These are phyloP conservation scores for Cyclanthera cordifolia DNA, from an alignment of 306 rosid species.

Conservation along the genomic window DNA sequence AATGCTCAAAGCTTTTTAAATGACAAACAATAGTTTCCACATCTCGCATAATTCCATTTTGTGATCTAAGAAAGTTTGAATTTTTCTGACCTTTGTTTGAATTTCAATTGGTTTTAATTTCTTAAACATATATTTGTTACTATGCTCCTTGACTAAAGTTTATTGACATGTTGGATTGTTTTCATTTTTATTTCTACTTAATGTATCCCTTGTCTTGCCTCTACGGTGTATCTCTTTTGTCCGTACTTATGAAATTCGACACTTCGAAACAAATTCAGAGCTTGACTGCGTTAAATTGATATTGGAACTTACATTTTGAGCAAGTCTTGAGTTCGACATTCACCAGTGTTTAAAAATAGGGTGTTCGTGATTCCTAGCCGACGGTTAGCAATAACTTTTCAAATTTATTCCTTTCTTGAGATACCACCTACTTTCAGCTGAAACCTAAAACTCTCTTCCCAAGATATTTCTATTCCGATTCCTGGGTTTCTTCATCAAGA, in stretches of 20 bases:
- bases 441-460: neutral
- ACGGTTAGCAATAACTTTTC: neutral
- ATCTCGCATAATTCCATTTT: neutral
- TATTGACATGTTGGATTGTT: neutral
- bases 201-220: neutral
- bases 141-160: neutral
- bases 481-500: neutral
- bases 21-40: neutral
- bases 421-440: constrained; percentile 1
- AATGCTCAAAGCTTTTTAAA: neutral
- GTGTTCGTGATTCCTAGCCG: neutral
- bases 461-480: neutral
- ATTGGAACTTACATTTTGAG: neutral
- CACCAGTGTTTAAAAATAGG: neutral
- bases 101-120: neutral
- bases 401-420: constrained; percentile 4
- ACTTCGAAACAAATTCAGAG: neutral
- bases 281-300: neutral
- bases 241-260: neutral
- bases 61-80: neutral
- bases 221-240: neutral
- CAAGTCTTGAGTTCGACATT: neutral
- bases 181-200: neutral
- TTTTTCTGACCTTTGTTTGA: neutral
- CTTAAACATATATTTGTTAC: neutral